Conservation (phyloP, 148 eudicot genomes). For the Arctostaphylos glauca region DNA sequence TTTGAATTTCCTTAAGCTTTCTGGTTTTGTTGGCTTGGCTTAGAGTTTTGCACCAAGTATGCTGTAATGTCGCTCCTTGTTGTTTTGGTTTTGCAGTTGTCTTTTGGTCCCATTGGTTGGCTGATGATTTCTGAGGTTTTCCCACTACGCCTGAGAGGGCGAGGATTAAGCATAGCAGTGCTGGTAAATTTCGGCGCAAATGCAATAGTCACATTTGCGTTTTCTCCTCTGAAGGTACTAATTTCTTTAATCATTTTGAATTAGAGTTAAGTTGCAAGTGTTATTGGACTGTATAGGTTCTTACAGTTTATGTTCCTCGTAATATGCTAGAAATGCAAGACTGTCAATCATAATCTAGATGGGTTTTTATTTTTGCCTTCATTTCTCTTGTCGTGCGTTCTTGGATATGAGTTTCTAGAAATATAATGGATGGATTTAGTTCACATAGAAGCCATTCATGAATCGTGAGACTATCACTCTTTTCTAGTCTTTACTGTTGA, state of each 20-base stretch:
- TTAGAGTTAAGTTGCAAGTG: background rate
- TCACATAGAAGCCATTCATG: background rate
- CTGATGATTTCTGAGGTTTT: slow-evolving; percentile 95
- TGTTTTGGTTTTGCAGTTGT: slow-evolving; percentile 52
- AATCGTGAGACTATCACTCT: background rate
- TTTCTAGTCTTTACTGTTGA: background rate
- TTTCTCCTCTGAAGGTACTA: slow-evolving; percentile 85
- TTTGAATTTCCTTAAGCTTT: slow-evolving; percentile 10
- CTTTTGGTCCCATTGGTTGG: slow-evolving; percentile 99
- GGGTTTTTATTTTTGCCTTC: background rate
- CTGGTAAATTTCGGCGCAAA: slow-evolving; percentile 88
- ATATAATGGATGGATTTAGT: background rate
- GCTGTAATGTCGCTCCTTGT: slow-evolving; percentile 8
- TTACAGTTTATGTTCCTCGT: background rate
- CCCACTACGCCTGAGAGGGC: slow-evolving; percentile 88
- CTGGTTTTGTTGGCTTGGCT: background rate
- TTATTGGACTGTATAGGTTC: background rate
- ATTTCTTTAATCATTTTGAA: background rate
- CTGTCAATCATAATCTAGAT: too few relatives aligned
- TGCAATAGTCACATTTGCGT: slow-evolving; percentile 83
- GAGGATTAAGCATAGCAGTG: slow-evolving; percentile 87
- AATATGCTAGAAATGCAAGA: slow-evolving; percentile 3
- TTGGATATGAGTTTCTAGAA: background rate
- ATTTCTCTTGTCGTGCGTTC: background rate
- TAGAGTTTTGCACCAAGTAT: background rate